Conservation (phyloP, 768 basidiomycete genomes). For the Pluteus cervinus region DNA sequence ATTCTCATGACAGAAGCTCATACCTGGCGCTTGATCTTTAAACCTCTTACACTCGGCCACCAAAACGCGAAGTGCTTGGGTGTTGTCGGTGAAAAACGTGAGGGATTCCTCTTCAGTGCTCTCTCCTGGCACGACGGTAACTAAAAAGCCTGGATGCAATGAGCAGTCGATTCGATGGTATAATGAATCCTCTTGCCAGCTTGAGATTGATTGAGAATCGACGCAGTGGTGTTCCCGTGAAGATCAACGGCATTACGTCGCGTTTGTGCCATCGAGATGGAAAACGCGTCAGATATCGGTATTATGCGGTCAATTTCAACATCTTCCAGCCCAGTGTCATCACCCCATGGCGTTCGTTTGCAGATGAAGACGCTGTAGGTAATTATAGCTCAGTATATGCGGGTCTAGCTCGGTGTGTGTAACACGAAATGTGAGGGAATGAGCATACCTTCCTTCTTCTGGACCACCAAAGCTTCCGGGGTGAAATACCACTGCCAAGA, state of each 20-base stretch:
- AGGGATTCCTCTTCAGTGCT: slow-evolving; percentile 26
- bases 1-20: slow-evolving; percentile 7
- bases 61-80: slow-evolving; percentile 38
- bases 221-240: slow-evolving; percentile 13
- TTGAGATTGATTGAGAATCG: slow-evolving; percentile 26
- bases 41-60: slow-evolving; percentile 53
- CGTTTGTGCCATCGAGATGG: slow-evolving; percentile 53
- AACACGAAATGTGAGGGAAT: not conserved
- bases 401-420: slow-evolving; percentile 7
- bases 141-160: slow-evolving; percentile 36
- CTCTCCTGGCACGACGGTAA: slow-evolving; percentile 47
- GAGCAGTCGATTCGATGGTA: slow-evolving; percentile 2
- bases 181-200: slow-evolving; percentile 29
- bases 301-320: slow-evolving; percentile 43
- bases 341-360: slow-evolving; percentile 24
- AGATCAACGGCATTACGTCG: slow-evolving; percentile 32
- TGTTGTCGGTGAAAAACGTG: slow-evolving; percentile 41
- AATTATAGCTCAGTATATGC: slow-evolving; percentile 7
- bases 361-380: slow-evolving; percentile 42
- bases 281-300: slow-evolving; percentile 52
- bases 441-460: slow-evolving; percentile 53
- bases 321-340: slow-evolving; percentile 21
- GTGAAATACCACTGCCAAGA: slow-evolving; percentile 49
- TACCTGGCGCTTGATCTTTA: slow-evolving; percentile 46
- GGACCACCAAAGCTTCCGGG: slow-evolving; percentile 30